phyloP scores from a whole-genome alignment of 352 stramenopile genomes.

The Phytophthora foliorum region DNA sequence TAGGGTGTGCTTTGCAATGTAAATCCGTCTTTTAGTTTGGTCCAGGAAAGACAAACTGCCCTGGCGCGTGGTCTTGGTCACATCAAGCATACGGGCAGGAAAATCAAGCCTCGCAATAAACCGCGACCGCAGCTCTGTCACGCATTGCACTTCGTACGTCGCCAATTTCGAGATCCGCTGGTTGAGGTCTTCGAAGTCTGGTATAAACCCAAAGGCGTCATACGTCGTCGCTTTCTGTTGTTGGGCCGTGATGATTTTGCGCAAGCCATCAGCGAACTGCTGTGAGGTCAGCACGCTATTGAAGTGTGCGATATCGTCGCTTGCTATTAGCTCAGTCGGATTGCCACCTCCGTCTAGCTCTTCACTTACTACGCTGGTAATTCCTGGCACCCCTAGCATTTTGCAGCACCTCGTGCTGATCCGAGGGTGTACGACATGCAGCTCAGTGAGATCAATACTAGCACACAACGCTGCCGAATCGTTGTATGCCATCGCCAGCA shows the following conservation, averaged over 20 bases:
- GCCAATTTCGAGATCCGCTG: slow-evolving; percentile 59
- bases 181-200: slow-evolving; percentile 78
- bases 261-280: slow-evolving; percentile 66
- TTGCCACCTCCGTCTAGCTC: slow-evolving; percentile 48
- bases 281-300: slow-evolving; percentile 60
- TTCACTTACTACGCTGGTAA: slow-evolving; percentile 72
- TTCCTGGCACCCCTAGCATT: slow-evolving; percentile 61
- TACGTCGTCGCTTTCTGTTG: slow-evolving; percentile 59
- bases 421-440: slow-evolving; percentile 75
- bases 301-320: slow-evolving; percentile 57
- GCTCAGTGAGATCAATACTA: slow-evolving; percentile 64
- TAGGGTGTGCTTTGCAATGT: slow-evolving; percentile 57
- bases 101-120: slow-evolving; percentile 74
- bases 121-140: slow-evolving; percentile 60
- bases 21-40: slow-evolving; percentile 46
- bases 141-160: slow-evolving; percentile 58
- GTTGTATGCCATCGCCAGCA: slow-evolving; percentile 76
- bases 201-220: slow-evolving; percentile 52
- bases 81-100: slow-evolving; percentile 57
- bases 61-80: slow-evolving; percentile 63
- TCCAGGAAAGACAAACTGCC: slow-evolving; percentile 78
- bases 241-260: slow-evolving; percentile 77
- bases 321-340: slow-evolving; percentile 27
- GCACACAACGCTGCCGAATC: slow-evolving; percentile 73
- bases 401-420: slow-evolving; percentile 67